A percentile compares a stretch with the other conserved stretches of the same genome.
phyloP scores from a whole-genome alignment of 1,284 basidiomycete genomes.

The Cutaneotrichosporon sp. region DNA sequence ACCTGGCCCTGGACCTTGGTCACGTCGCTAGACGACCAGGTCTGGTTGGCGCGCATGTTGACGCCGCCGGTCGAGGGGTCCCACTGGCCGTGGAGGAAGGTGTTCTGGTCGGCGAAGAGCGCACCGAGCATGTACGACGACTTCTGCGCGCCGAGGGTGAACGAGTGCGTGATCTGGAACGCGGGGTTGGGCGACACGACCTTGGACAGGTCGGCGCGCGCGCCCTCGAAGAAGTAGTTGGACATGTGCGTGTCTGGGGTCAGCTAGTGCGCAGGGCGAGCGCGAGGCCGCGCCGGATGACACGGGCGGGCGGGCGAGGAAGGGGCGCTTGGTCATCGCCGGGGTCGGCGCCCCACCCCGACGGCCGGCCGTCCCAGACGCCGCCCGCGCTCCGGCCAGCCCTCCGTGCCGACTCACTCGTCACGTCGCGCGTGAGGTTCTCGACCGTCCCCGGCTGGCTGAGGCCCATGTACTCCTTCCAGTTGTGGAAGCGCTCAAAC shows the following conservation, averaged over 20 bases:
- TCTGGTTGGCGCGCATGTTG: slow-evolving; percentile 85
- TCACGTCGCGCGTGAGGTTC: slow-evolving; percentile 86
- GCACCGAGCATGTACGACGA: slow-evolving; percentile 94
- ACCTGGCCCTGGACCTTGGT: slow-evolving; percentile 92
- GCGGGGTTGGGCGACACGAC: slow-evolving; percentile 88
- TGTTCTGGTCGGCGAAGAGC: slow-evolving; percentile 75
- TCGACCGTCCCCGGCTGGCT: slow-evolving; percentile 87
- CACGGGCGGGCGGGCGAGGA: no score
- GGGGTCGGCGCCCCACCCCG: not conserved
- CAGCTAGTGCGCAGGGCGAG: slow-evolving; percentile 2
- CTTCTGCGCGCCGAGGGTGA: slow-evolving; percentile 64
- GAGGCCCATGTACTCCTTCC: slow-evolving; percentile 76
- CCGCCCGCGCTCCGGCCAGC: no score
- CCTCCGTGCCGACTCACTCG: slow-evolving; percentile 67
- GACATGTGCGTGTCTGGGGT: slow-evolving; percentile 78
- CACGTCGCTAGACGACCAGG: slow-evolving; percentile 76
- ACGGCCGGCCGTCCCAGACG: not conserved
- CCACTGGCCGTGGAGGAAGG: slow-evolving; percentile 86
- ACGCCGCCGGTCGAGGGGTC: slow-evolving; percentile 86
- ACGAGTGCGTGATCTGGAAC: slow-evolving; percentile 98
- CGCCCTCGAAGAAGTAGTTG: slow-evolving; percentile 97
- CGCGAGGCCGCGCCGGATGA: not conserved
- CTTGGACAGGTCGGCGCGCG: slow-evolving; percentile 92
- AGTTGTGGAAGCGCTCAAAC: slow-evolving; percentile 71
- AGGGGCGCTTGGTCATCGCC: not conserved